A percentile compares a stretch with the other conserved stretches of the same genome.
phyloP scores from a whole-genome alignment of 1,284 basidiomycete species.

The Trichosporon sp. region DNA sequence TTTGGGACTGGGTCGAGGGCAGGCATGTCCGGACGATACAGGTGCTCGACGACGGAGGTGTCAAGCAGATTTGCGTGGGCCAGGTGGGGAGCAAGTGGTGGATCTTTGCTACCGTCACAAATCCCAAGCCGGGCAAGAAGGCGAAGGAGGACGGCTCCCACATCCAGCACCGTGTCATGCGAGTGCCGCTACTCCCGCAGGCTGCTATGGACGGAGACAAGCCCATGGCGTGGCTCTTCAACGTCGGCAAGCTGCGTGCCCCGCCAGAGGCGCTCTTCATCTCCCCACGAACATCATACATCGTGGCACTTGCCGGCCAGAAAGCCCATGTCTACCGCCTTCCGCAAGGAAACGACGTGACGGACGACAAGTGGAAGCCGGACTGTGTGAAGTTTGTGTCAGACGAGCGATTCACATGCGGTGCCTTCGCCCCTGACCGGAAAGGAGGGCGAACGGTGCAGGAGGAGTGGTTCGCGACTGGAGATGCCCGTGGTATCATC shows the following conservation, averaged over 20 bases:
- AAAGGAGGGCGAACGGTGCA: conserved; percentile 20
- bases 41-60: conserved; percentile 60
- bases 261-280: conserved; percentile 53
- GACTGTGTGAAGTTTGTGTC: conserved; percentile 73
- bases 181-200: conserved; percentile 17
- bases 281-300: conserved; percentile 64
- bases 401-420: conserved; percentile 60
- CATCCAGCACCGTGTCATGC: conserved; percentile 24
- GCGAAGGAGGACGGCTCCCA: conserved; percentile 13
- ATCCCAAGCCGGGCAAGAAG: conserved; percentile 19
- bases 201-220: conserved; percentile 8
- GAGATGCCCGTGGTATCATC: conserved; percentile 78
- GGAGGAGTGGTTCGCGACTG: conserved; percentile 91
- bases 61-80: conserved; percentile 34
- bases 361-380: conserved; percentile 24
- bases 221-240: conserved; percentile 10
- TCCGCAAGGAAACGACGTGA: conserved; percentile 23
- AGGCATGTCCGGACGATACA: conserved; percentile 68
- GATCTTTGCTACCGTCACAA: conserved; percentile 33
- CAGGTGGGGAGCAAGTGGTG: conserved; percentile 34
- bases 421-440: conserved; percentile 73
- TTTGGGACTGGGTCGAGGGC: conserved; percentile 93
- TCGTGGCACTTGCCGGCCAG: conserved; percentile 71
- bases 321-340: conserved; percentile 77
- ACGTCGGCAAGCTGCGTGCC: conserved; percentile 33